Base-by-base conservation (phyloP, 345 rosid species). In the Linum usitatissimum region DNA sequence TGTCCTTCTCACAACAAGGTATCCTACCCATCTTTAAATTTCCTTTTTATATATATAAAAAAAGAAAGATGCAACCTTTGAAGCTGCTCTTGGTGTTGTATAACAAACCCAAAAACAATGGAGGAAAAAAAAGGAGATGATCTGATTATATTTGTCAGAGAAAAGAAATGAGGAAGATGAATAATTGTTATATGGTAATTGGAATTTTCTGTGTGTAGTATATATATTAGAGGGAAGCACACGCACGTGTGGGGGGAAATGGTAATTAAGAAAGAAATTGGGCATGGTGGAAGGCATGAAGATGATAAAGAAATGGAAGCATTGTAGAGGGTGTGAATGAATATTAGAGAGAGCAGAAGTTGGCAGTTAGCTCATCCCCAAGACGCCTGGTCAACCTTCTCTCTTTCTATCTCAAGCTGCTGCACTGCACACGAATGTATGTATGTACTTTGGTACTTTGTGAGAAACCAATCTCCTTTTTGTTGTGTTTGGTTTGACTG, bases 221-320 rank as follows among this genome's bases (percentile, higher is more conserved):
- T 13, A 38, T 3, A 6, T n/a, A 23, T 18, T 21, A 9, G 30
- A 31, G 51, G 13, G 68, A 55, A 55, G 64, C 36, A 40, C 38
- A 23, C 38, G 38, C 38, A 34, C 38, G 12, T 18, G 4, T 9
- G 39, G 57, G 70, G 89, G 86, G 70, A 80, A 77, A 82, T 85
- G 76, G 75, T 76, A 40, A 23, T 23, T 40, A 12, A 40, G 48
- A 40, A 12, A 40, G 48, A 12, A 40, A 45, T n/a, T n/a, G 51
- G 51, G 51, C 38, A 34, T 34, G 38, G 10, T 45, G 51, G 15
- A 45, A 10, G 8, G 96, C 96, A 82, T 89, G 97, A 87, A 73
- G 64, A 75, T 60, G 79, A 81, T 84, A 87, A 87, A 90, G 84
- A 89, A 92, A 87, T 92, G 95, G 85, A 92, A 95, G 90, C 97